A percentile compares a stretch with the other conserved stretches of the same genome.
Evolutionary conservation across 176 grass and related monocot species (phyloP).

Genomic region (Musa schizocarpa): DNA sequence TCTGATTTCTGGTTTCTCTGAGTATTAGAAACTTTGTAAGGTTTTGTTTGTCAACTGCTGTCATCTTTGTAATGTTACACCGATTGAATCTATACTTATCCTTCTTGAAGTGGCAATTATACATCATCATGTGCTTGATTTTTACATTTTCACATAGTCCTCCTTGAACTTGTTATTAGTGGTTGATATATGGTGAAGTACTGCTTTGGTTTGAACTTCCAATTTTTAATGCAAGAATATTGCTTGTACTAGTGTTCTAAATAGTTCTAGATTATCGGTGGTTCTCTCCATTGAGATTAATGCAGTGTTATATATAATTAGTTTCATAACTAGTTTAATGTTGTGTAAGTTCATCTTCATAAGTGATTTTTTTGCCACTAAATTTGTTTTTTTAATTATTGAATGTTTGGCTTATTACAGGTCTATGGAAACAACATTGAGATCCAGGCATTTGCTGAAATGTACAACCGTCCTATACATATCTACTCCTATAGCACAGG

Average conservation of each 20-base stretch:
- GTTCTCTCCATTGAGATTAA: too few species aligned
- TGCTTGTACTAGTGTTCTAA: too few species aligned
- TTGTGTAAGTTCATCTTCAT: too few species aligned
- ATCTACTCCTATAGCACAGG: conserved; percentile 94
- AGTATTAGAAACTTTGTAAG: too few species aligned
- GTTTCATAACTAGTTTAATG: too few species aligned
- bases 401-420: conserved; percentile 25
- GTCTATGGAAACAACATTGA: conserved; percentile 99
- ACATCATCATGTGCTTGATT: not conserved
- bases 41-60: too few species aligned
- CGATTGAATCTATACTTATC: not conserved
- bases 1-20: too few species aligned
- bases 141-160: not conserved
- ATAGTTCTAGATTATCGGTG: too few species aligned
- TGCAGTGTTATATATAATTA: too few species aligned
- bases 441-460: conserved; percentile 98
- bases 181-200: too few species aligned
- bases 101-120: not conserved
- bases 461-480: conserved; percentile 98
- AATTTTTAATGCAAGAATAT: too few species aligned
- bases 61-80: not conserved
- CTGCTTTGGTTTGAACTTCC: too few species aligned
- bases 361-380: not conserved
- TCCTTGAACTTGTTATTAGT: not conserved
- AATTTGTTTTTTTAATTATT: not conserved